These are phyloP conservation scores for Cryptococcus sp. DNA, from an alignment of 1,284 basidiomycete species.

Conservation along the genomic window DNA sequence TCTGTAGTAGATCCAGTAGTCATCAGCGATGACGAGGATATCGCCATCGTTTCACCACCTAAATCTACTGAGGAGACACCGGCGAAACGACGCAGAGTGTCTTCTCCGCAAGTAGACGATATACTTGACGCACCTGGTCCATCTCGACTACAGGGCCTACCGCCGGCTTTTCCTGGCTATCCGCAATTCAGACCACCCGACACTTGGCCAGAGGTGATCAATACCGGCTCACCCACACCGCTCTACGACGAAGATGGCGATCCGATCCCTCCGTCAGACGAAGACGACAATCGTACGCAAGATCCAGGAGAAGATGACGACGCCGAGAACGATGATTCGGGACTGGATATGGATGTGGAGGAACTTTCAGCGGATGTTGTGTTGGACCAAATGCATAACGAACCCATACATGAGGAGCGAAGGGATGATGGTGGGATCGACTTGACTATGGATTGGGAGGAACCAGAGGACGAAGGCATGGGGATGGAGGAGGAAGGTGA, in stretches of 20 bases:
- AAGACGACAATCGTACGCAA: slow-evolving; percentile 18
- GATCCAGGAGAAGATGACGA: slow-evolving; percentile 21
- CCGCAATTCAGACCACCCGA: slow-evolving; percentile 29
- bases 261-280: slow-evolving; percentile 13
- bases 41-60: background rate
- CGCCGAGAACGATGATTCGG: slow-evolving; percentile 22
- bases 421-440: background rate
- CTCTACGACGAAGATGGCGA: slow-evolving; percentile 24
- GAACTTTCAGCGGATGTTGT: slow-evolving; percentile 8
- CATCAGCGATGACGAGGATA: slow-evolving; percentile 21
- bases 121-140: background rate
- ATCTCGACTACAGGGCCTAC: background rate
- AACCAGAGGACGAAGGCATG: slow-evolving; percentile 50
- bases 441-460: slow-evolving; percentile 38
- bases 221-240: slow-evolving; percentile 23
- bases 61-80: background rate
- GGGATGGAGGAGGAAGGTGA: slow-evolving; percentile 50
- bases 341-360: slow-evolving; percentile 15
- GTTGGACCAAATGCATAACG: background rate
- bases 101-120: background rate
- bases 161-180: slow-evolving; percentile 20
- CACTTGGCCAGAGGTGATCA: slow-evolving; percentile 41
- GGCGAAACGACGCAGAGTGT: slow-evolving; percentile 2
- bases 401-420: background rate
- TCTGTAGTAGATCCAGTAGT: slow-evolving; percentile 20